Base-by-base conservation (phyloP, 495 filamentous ascomycete species). In the Podospora appendiculata region DNA sequence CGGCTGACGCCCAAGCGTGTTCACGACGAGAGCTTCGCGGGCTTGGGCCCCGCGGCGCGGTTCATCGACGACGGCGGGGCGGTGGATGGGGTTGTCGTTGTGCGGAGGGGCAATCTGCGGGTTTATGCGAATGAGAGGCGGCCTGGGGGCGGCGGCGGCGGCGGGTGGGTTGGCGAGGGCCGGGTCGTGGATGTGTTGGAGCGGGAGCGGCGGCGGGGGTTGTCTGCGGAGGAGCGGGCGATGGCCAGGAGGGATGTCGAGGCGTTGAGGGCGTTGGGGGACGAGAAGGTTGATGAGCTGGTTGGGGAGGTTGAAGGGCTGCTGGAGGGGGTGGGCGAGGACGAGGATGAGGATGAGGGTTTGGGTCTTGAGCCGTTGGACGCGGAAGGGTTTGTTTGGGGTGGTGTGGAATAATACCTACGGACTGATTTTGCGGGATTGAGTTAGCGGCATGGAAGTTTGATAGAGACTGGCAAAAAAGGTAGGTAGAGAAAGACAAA, bases 1-100 rank as follows among this genome's bases (percentile, higher is more conserved):
- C 56, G 70, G 12, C 36, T 71, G 39, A 73, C 70, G 49, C 70
- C 25, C 25, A 55, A 57, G 14, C 41, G 16, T 19, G 68, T 73
- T 11, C 69, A 73, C 33, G 65, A 71, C 11, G 70, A 70, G 45
- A 65, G 63, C 16, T 71, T 61, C 38, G 42, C 1, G 18, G 70
- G 70, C 33, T 7, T 70, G 18, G 36, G 43, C 16, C 40, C 46
- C 3, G 69, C 58, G 6, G 67, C 63, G 13, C 46, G 35, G 47
- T 73, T 60, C 13, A 47, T 71, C 3, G 70, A 73, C 17, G 48
- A 44, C 19, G 41, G 48, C 14, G 53, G 18, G n/a, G 50, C 32
- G 0, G 50, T 45, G 9, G 62, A 60, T 9, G 46, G 51, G 25
- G 62, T 64, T 35, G 51, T 70, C 0, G 65, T 68, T 6, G 60